Evolutionary conservation across 768 basidiomycete species (phyloP).

Genomic region (Trametes cingulata): DNA sequence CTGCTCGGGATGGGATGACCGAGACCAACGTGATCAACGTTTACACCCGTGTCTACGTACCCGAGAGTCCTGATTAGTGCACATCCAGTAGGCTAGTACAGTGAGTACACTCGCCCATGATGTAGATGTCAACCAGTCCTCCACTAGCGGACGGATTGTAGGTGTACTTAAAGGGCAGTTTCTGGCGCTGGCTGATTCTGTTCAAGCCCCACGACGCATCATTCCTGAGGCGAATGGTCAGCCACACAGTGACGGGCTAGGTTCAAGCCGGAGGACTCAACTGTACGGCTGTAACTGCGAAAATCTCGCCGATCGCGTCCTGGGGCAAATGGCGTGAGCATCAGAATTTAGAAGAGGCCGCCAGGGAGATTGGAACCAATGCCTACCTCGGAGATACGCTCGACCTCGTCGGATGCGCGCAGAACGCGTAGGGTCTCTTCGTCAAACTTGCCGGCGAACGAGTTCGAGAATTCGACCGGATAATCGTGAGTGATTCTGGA

Average conservation of each 20-base stretch:
- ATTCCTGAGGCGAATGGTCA: no score
- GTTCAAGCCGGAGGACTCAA: background rate
- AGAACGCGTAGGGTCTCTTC: background rate
- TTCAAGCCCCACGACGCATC: background rate
- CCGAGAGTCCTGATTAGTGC: no score
- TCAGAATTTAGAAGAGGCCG: no score
- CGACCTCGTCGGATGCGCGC: background rate
- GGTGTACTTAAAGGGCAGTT: background rate
- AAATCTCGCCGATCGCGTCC: no score
- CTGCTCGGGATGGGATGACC: background rate
- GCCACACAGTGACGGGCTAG: no score
- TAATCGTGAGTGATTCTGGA: background rate
- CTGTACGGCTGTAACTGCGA: background rate
- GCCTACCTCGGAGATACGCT: background rate
- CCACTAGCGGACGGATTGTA: background rate
- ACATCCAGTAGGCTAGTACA: no score
- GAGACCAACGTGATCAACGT: background rate
- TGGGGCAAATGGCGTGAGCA: no score
- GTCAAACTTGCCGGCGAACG: background rate
- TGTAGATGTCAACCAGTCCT: background rate
- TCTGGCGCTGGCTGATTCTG: background rate
- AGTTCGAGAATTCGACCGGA: background rate
- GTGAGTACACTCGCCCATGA: background rate
- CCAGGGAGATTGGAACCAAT: no score
- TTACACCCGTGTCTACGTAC: background rate